These are phyloP conservation scores for Magnaporthiopsis poae DNA, from an alignment of 2,329 filamentous ascomycete genomes.

Conservation along the genomic window DNA sequence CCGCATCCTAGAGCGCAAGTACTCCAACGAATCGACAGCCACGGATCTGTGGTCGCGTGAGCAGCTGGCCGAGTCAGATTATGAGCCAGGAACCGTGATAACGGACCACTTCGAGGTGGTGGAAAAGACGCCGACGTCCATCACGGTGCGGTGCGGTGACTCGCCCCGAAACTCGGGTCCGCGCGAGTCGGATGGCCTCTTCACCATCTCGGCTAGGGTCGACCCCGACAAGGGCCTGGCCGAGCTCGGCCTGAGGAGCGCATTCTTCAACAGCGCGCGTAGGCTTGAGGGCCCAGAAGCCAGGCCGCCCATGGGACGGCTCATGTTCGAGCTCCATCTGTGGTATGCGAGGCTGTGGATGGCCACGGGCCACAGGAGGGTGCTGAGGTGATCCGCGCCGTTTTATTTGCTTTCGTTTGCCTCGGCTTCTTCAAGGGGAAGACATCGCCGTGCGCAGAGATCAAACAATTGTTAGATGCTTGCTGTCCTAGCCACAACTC, in stretches of 20 bases:
- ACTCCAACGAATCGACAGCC: slow-evolving; percentile 43
- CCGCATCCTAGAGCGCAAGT: slow-evolving; percentile 48
- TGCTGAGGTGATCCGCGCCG: slow-evolving; percentile 17
- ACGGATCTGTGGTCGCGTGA: slow-evolving; percentile 51
- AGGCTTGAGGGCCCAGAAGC: slow-evolving; percentile 25
- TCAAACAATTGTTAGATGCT: neutral
- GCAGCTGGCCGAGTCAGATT: slow-evolving; percentile 45
- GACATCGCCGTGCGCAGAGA: neutral
- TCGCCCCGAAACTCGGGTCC: slow-evolving; percentile 47
- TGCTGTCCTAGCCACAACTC: neutral
- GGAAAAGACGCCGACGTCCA: slow-evolving; percentile 48
- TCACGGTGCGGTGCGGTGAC: slow-evolving; percentile 57
- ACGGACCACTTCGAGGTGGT: slow-evolving; percentile 66
- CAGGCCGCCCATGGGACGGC: slow-evolving; percentile 21
- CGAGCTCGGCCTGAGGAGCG: slow-evolving; percentile 56
- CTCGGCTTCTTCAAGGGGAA: neutral
- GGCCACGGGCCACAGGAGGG: slow-evolving; percentile 28
- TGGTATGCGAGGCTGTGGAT: slow-evolving; percentile 33
- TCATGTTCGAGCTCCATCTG: slow-evolving; percentile 25
- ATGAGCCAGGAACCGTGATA: slow-evolving; percentile 53
- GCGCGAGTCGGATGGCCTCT: slow-evolving; percentile 54
- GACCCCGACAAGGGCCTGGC: slow-evolving; percentile 50
- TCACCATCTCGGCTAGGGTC: slow-evolving; percentile 52
- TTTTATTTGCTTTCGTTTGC: neutral
- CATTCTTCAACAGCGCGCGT: slow-evolving; percentile 41